Conservation (phyloP, 768 basidiomycete genomes). For the Mycena indigotica region DNA sequence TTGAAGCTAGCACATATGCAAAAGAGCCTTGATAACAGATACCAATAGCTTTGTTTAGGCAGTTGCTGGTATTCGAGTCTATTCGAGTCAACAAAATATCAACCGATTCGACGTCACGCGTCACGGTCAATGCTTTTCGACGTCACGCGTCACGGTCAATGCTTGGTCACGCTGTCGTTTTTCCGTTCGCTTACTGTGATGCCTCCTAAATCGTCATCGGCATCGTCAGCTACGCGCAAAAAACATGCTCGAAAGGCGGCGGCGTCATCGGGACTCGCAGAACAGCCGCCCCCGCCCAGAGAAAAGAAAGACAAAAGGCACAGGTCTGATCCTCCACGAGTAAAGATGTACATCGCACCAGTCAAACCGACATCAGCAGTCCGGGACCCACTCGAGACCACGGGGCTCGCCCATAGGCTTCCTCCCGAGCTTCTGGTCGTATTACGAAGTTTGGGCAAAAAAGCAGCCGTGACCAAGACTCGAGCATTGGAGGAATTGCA, state of each 20-base stretch:
- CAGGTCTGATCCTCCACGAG: conserved; percentile 66
- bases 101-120: no score
- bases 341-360: conserved; percentile 87
- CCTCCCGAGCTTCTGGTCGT: conserved; percentile 84
- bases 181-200: no score
- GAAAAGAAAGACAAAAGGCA: conserved; percentile 53
- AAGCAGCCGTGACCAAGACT: conserved; percentile 81
- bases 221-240: conserved; percentile 84
- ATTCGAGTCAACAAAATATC: no score
- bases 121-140: no score
- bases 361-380: conserved; percentile 72
- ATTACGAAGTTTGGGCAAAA: conserved; percentile 82
- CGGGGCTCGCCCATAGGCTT: conserved; percentile 71
- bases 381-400: conserved; percentile 85
- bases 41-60: no score
- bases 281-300: conserved; percentile 38
- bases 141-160: no score
- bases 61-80: no score
- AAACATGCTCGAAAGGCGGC: conserved; percentile 84
- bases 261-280: conserved; percentile 32
- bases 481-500: conserved; percentile 86
- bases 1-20: no score
- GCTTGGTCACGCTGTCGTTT: no score
- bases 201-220: conserved; percentile 69
- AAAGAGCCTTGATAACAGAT: no score